Conservation (phyloP, 1,139 yeast genomes). For the Saccharomyces hybrid region DNA sequence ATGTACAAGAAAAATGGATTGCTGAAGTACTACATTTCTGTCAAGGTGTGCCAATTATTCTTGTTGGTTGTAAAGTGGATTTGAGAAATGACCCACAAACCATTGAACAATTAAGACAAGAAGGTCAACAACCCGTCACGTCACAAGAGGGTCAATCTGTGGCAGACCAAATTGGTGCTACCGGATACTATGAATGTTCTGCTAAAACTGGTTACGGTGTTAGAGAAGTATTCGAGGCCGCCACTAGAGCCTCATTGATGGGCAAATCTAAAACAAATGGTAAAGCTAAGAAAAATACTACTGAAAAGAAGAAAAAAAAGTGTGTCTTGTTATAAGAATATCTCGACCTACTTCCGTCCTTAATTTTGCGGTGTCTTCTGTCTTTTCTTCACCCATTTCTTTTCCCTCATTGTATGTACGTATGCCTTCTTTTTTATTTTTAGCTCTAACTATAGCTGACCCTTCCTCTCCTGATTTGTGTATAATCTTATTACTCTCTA, state of each 20-base stretch:
- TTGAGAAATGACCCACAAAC: constrained; percentile 77
- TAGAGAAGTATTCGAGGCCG: constrained; percentile 85
- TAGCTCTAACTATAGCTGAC: background rate
- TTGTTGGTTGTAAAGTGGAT: constrained; percentile 90
- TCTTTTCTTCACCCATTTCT: too few species aligned
- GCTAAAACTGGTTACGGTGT: constrained; percentile 90
- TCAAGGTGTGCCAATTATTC: constrained; percentile 88
- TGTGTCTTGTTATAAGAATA: constrained; percentile 36
- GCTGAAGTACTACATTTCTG: constrained; percentile 91
- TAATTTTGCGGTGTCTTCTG: too few species aligned
- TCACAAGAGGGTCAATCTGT: constrained; percentile 75
- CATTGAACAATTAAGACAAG: constrained; percentile 65
- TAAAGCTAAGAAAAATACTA: constrained; percentile 27
- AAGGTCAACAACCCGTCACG: constrained; percentile 70
- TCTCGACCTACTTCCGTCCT: too few species aligned
- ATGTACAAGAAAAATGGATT: constrained; percentile 93
- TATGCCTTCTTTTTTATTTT: constrained; percentile 1
- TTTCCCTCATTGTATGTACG: constrained; percentile 1
- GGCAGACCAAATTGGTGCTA: constrained; percentile 82
- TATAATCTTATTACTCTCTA: background rate
- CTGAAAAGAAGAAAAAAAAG: constrained; percentile 33
- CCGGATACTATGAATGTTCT: constrained; percentile 84
- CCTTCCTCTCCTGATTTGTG: background rate
- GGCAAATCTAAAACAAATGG: constrained; percentile 27
- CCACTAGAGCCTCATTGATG: constrained; percentile 57